Percentiles rank a stretch among this genome's conserved stretches.
phyloP scores from a whole-genome alignment of 2,329 filamentous ascomycete genomes.

The Botryotinia convoluta region DNA sequence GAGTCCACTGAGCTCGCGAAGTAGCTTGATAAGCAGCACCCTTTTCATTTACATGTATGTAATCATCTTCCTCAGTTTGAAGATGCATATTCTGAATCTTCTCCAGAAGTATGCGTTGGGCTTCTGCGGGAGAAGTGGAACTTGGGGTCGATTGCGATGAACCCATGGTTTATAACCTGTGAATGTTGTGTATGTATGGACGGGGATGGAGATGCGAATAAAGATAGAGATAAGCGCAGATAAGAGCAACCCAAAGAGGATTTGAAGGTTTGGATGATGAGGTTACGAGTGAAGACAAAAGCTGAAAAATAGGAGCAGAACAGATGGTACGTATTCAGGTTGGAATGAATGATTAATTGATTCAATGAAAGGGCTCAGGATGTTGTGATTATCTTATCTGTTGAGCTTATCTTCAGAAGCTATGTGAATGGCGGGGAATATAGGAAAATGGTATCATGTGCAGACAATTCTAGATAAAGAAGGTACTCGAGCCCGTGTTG shows the following conservation, averaged over 20 bases:
- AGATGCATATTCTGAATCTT: background rate
- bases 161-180: background rate
- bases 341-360: background rate
- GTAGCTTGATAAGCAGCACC: background rate
- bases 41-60: slow-evolving; percentile 45
- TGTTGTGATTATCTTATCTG: background rate
- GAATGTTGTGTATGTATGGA: background rate
- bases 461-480: background rate
- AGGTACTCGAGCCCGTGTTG: background rate
- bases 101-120: background rate
- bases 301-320: background rate
- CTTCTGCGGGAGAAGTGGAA: background rate
- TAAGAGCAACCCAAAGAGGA: background rate
- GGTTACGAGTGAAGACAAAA: background rate
- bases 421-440: background rate
- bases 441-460: background rate
- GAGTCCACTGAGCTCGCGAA: slow-evolving; percentile 40
- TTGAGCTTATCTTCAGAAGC: background rate
- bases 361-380: background rate
- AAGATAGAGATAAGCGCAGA: no score
- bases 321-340: background rate
- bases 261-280: background rate
- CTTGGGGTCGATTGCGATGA: background rate
- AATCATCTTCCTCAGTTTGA: slow-evolving; percentile 41
- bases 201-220: background rate